Evolutionary conservation across 108 stramenopile species (phyloP), one percentile per base, ranked within the genome.

Genomic region (Conticribra weissflogii): DNA sequence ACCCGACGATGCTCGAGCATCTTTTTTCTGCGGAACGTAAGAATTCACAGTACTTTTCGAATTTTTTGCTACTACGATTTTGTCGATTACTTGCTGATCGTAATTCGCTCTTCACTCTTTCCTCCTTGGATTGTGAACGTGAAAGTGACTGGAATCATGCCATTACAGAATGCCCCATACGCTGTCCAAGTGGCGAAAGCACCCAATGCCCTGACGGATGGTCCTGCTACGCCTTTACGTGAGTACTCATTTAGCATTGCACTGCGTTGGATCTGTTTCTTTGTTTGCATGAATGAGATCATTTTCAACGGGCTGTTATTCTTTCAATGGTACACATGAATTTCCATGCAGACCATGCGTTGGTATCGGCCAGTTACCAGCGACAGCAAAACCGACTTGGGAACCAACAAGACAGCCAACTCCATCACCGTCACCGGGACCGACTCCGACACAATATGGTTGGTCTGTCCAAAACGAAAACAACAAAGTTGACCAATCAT

Each of bases 81-180:
- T 18, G 1, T 9, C 36, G 15, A 27, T 14, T 63, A 3, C 14
- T 27, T 49, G 23, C 46, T 29, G 18, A 25, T 48, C 3, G 18
- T 31, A 63, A 49, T 18, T 60, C 70, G 0, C 53, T 61, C 29
- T 56, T 49, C 31, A 65, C 74, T 19, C 48, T 57, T 50, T 63
- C 66, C 4, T 48, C 52, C 15, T 67, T 76, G 44, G 66, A 67
- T 44, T 76, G 74, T 25, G 68, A 67, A 18, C 27, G 27, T 48
- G 68, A 67, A 9, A 41, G 25, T 31, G 76, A 78, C 52, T 78
- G 76, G 76, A 78, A 78, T 70, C 68, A 70, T 41, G 76, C 76
- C 2, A 78, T 78, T 12, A 78, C 76, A 0, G 68, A 78, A 29
- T 78, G 76, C 49, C 76, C 76, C 0, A 46, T 53, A 5, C 77